Evolutionary conservation across 2,329 filamentous ascomycete genomes (phyloP).

Genomic region (Aspergillus felis): DNA sequence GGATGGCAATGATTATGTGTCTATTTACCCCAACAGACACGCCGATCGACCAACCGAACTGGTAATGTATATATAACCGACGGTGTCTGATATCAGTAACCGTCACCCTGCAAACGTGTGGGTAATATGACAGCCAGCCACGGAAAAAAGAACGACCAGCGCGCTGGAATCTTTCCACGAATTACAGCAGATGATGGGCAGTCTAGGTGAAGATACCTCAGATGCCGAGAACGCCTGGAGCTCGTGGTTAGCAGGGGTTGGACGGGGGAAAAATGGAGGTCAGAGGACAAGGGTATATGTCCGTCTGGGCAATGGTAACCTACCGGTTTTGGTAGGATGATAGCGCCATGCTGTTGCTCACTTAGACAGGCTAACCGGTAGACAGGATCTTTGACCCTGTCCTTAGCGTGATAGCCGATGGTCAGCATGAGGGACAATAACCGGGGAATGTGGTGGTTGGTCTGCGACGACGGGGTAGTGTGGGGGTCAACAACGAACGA

Average conservation of each 20-base stretch:
- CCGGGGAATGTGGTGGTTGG: background rate
- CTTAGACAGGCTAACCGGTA: background rate
- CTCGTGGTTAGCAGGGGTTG: background rate
- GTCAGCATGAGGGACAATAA: background rate
- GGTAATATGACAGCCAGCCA: background rate
- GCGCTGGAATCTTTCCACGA: constrained; percentile 4
- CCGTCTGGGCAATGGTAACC: background rate
- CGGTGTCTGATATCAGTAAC: background rate
- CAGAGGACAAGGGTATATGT: background rate
- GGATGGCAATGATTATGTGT: background rate
- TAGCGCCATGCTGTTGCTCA: background rate
- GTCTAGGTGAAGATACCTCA: background rate
- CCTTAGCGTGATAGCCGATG: background rate
- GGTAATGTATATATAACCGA: background rate
- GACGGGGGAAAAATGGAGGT: background rate
- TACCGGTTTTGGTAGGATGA: background rate
- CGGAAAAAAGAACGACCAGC: constrained; percentile 1
- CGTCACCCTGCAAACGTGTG: background rate
- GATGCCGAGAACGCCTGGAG: background rate
- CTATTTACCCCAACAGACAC: background rate
- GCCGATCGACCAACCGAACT: background rate
- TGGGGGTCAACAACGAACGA: background rate
- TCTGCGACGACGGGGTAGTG: background rate
- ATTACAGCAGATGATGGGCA: background rate
- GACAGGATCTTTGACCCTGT: too few species aligned